These are phyloP conservation scores for Achlya hypogyna DNA, from an alignment of 352 stramenopile genomes.

Conservation along the genomic window DNA sequence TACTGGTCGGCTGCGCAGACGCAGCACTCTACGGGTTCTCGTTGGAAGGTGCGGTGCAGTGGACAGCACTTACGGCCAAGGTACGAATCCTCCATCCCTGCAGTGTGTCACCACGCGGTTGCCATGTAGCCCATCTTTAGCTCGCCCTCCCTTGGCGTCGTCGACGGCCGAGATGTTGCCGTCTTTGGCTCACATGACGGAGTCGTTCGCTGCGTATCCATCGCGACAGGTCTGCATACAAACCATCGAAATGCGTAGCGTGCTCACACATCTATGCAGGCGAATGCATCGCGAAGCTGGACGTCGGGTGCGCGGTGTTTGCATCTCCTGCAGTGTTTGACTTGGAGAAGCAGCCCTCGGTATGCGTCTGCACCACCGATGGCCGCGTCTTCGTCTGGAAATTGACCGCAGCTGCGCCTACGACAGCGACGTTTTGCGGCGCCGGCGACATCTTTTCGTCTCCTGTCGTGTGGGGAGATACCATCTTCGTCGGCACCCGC, in stretches of 20 bases:
- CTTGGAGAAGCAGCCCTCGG: too few relatives aligned
- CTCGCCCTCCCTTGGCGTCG: background rate
- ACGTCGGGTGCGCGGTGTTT: background rate
- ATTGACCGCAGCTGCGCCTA: background rate
- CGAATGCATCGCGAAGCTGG: background rate
- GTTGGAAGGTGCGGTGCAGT: background rate
- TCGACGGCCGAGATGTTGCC: background rate
- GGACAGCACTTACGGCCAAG: background rate
- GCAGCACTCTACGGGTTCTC: background rate
- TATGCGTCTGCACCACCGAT: background rate
- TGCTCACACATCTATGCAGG: background rate
- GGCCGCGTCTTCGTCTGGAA: background rate
- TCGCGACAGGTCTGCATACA: background rate
- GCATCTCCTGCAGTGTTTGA: background rate
- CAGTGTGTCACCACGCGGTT: background rate
- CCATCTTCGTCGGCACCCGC: background rate
- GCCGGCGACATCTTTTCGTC: constrained; percentile 1
- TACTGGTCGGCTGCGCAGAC: constrained; percentile 4
- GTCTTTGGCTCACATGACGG: constrained; percentile 14
- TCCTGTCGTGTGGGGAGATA: background rate
- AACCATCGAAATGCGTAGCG: background rate
- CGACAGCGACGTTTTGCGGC: background rate
- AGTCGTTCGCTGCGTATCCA: background rate
- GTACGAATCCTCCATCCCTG: background rate
- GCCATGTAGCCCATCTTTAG: constrained; percentile 5